Base-by-base conservation (phyloP, 2,329 filamentous ascomycete species). In the Rhytidhysteron rufulum region DNA sequence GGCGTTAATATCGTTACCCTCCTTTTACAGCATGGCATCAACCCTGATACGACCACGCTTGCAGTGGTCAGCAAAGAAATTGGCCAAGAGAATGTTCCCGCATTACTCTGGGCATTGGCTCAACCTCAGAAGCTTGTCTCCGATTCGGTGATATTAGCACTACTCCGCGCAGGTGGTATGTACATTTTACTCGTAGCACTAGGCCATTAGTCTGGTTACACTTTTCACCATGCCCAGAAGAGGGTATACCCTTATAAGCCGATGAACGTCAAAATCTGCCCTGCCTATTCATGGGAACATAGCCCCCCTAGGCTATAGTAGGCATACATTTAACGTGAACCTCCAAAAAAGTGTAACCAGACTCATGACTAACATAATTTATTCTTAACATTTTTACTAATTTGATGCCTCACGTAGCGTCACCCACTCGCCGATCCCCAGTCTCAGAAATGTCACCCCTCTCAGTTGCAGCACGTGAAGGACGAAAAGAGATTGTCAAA, bases 121-220 rank as follows among this genome's bases (percentile, higher is more conserved):
- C 79, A 83, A 46, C 77, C 78, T 0, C 78, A 82, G 47, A 84
- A 83, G 57, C 74, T 73, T 44, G 71, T 84, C 37, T 82, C 78
- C 57, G 78, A 75, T 24, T 58, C 67, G 4, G 63, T 84, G 31
- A 75, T 86, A 40, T 68, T 76, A 45, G 59, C 79, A 34, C 65
- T 85, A 16, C 62, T 85, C n/a, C 63, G 69, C 52, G 55, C 70
- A 45, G 69, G 69, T 40, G 57, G 62, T 66, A 50, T 47, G 50
- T 41, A 20, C 30, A 32, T 15, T 8, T 8, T n/a, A n/a, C n/a
- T n/a, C n/a, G n/a, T n/a, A n/a, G n/a, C n/a, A n/a, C n/a, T n/a
- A n/a, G n/a, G n/a, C n/a, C n/a, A n/a, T n/a, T n/a, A n/a, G n/a
- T n/a, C n/a, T n/a, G n/a, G n/a, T n/a, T n/a, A n/a, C n/a, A n/a